Evolutionary conservation across 768 basidiomycete species (phyloP).

Genomic region (Terana coerulea): DNA sequence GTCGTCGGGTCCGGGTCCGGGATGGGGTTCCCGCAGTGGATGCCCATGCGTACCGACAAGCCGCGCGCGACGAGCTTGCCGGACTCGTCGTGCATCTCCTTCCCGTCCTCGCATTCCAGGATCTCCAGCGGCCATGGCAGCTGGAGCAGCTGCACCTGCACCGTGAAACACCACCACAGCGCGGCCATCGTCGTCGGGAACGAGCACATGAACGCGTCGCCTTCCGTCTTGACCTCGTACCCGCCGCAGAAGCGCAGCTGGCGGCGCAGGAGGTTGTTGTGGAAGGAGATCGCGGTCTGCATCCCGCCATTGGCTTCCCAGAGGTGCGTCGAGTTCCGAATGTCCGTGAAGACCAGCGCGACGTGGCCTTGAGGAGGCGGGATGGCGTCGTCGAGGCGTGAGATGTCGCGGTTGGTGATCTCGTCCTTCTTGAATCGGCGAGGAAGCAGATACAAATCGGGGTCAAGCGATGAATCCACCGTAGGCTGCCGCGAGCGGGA

Average conservation of each 20-base stretch:
- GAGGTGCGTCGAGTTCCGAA: slow-evolving; percentile 91
- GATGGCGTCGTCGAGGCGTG: slow-evolving; percentile 73
- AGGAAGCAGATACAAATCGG: slow-evolving; percentile 27
- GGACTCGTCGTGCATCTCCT: slow-evolving; percentile 62
- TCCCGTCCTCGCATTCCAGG: slow-evolving; percentile 88
- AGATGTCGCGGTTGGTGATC: slow-evolving; percentile 52
- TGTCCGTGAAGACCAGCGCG: slow-evolving; percentile 96
- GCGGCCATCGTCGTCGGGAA: slow-evolving; percentile 88
- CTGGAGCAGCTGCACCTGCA: slow-evolving; percentile 78
- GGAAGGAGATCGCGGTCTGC: slow-evolving; percentile 88
- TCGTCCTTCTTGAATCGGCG: slow-evolving; percentile 41
- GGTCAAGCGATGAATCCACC: slow-evolving; percentile 44
- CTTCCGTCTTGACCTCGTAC: slow-evolving; percentile 99
- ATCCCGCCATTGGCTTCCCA: slow-evolving; percentile 98
- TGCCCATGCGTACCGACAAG: slow-evolving; percentile 94
- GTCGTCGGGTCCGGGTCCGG: slow-evolving; percentile 71
- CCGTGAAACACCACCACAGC: slow-evolving; percentile 84
- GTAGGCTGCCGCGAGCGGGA: slow-evolving; percentile 43
- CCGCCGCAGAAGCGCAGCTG: slow-evolving; percentile 88
- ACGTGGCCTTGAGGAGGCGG: slow-evolving; percentile 82
- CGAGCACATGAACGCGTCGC: slow-evolving; percentile 98
- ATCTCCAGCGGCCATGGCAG: slow-evolving; percentile 93
- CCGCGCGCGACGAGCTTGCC: slow-evolving; percentile 78
- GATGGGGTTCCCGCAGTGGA: slow-evolving; percentile 87
- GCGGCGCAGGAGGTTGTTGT: slow-evolving; percentile 83